Conservation (phyloP, 352 stramenopile genomes). For the Phytophthora rubi region DNA sequence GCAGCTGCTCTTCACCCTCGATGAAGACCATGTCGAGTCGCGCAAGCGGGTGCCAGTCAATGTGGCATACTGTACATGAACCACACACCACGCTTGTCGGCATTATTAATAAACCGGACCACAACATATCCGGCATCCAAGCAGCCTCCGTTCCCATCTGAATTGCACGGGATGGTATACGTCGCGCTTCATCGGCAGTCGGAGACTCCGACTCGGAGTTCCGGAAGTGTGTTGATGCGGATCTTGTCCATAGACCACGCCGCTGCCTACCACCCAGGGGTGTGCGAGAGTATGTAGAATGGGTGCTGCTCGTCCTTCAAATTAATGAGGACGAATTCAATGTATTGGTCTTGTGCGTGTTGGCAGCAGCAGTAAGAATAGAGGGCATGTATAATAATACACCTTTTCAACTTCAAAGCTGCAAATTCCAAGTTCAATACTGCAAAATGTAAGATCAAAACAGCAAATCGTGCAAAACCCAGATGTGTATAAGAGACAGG, state of each 20-base stretch:
- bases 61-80: slow-evolving; percentile 43
- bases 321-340: slow-evolving; percentile 40
- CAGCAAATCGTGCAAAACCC: no score
- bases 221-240: neutral
- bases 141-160: slow-evolving; percentile 20
- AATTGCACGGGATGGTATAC: slow-evolving; percentile 33
- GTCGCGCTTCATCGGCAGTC: slow-evolving; percentile 36
- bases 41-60: slow-evolving; percentile 36
- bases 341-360: slow-evolving; percentile 18
- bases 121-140: slow-evolving; percentile 29
- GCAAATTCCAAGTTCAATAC: no score
- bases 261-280: slow-evolving; percentile 31
- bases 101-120: slow-evolving; percentile 38
- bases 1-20: slow-evolving; percentile 24
- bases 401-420: no score
- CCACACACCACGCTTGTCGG: slow-evolving; percentile 42
- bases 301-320: slow-evolving; percentile 41
- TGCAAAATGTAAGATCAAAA: no score
- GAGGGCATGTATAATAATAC: slow-evolving; percentile 7
- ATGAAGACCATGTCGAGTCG: slow-evolving; percentile 34
- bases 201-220: slow-evolving; percentile 2
- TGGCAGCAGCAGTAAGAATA: slow-evolving; percentile 19
- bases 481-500: no score
- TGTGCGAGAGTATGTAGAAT: slow-evolving; percentile 39
- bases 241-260: slow-evolving; percentile 18